Percentiles rank a stretch among this genome's conserved stretches.
These are phyloP conservation scores for Entomortierella chlamydospora DNA, from an alignment of 192 early-diverging fungal species.

Conservation along the genomic window DNA sequence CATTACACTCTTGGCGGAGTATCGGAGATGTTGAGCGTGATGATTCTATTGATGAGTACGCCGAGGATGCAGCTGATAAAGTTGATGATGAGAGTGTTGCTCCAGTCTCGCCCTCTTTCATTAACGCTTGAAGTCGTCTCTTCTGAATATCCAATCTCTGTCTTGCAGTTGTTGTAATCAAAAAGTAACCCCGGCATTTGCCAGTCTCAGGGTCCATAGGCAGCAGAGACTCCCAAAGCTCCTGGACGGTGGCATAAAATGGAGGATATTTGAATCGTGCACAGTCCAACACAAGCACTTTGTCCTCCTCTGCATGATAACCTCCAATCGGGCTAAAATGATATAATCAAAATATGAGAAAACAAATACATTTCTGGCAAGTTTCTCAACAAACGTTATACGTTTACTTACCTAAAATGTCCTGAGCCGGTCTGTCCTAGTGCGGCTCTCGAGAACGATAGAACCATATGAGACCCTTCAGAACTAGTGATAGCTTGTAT, in stretches of 20 bases:
- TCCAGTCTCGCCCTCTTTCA: neutral
- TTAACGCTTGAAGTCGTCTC: neutral
- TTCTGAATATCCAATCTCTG: slow-evolving; percentile 22
- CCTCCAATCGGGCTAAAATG: slow-evolving; percentile 80
- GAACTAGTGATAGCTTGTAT: slow-evolving; percentile 69
- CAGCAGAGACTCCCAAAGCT: slow-evolving; percentile 84
- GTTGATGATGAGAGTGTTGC: neutral
- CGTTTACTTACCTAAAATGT: slow-evolving; percentile 34
- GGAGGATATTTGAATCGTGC: slow-evolving; percentile 92
- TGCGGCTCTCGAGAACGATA: slow-evolving; percentile 81
- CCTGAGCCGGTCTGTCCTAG: slow-evolving; percentile 93
- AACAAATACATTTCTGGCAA: too few relatives aligned
- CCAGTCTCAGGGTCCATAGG: slow-evolving; percentile 85
- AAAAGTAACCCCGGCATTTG: slow-evolving; percentile 87
- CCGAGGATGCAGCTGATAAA: slow-evolving; percentile 8
- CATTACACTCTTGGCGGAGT: too few relatives aligned
- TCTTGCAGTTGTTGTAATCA: slow-evolving; percentile 65
- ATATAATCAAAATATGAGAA: neutral
- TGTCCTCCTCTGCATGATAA: slow-evolving; percentile 75
- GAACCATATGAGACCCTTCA: slow-evolving; percentile 85
- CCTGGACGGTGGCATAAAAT: slow-evolving; percentile 79
- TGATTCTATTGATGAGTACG: too few relatives aligned
- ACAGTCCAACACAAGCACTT: slow-evolving; percentile 86
- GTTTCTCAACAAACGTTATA: too few relatives aligned
- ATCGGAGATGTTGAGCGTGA: too few relatives aligned